Conservation (phyloP, 2,329 filamentous ascomycete species). For the Talaromyces sp. region DNA sequence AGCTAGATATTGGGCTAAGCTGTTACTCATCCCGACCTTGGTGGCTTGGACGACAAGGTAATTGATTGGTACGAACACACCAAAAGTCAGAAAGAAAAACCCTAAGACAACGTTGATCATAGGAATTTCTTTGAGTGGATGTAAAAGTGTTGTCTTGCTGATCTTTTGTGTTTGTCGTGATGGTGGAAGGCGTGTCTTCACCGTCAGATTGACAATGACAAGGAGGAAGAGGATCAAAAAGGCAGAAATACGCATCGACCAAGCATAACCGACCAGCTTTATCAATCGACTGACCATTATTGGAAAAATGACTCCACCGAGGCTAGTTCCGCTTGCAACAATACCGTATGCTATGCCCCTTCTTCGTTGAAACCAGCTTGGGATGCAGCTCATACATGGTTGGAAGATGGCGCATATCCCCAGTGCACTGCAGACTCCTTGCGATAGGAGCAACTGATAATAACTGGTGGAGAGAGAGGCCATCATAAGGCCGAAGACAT, state of each 20-base stretch:
- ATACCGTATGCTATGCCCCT: constrained; percentile 20
- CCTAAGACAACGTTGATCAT: constrained; percentile 33
- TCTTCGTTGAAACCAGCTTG: constrained; percentile 8
- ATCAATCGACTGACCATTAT: constrained; percentile 60
- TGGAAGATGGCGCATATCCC: constrained; percentile 49
- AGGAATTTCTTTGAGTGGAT: constrained; percentile 45
- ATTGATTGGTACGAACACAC: constrained; percentile 58
- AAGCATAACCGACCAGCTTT: constrained; percentile 51
- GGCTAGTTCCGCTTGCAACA: constrained; percentile 34
- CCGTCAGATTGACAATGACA: constrained; percentile 51
- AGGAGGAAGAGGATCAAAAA: constrained; percentile 61
- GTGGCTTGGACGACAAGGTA: constrained; percentile 49
- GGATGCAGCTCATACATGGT: constrained; percentile 45
- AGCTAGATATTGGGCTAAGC: constrained; percentile 52
- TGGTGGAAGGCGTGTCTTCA: constrained; percentile 44
- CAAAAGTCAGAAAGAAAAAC: constrained; percentile 50
- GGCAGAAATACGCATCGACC: constrained; percentile 55
- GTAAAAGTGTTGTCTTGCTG: constrained; percentile 22
- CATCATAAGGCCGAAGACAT: constrained; percentile 53
- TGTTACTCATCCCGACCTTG: constrained; percentile 46
- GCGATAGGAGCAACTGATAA: constrained; percentile 53
- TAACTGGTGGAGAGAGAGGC: constrained; percentile 49
- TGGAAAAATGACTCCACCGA: constrained; percentile 58
- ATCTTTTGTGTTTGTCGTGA: not conserved
- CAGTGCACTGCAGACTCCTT: constrained; percentile 50